Base-by-base conservation (phyloP, 345 rosid genomes). In the Salix viminalis region DNA sequence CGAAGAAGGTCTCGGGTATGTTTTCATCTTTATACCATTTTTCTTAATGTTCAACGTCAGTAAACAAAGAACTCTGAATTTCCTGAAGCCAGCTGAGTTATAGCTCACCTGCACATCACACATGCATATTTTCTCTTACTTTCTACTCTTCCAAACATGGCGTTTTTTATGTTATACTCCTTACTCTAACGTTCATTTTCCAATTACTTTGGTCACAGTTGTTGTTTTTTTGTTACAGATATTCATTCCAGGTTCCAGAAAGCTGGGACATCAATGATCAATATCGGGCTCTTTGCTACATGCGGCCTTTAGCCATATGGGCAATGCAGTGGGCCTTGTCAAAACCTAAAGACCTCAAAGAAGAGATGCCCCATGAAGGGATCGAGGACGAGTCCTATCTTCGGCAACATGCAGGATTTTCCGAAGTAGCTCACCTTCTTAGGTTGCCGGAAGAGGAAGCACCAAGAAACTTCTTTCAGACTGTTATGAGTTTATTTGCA, bases 231-330 rank as follows among this genome's bases (percentile, higher is more conserved):
- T 69, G 71, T 42, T 78, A 68, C 86, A 90, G 94, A 5, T 88
- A 87, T 70, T 83, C 93, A 16, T 92, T 92, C 70, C 97, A 92
- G 84, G 86, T 89, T 48, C 97, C 97, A 18, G 97, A 92, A 83
- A 86, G 82, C 16, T 90, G 97, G 97, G 89, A 79, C 83, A 82
- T 77, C 0, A 70, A 79, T 7, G 94, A 88, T 2, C 75, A 86
- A 65, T 92, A 69, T 50, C 84, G 97, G 56, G 87, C 90, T 36
- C 82, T 90, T 0, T 90, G 97, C 80, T 92, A 92, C 82, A 92
- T 92, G 97, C 69, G 97, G 46, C 97, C 97, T 0, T 77, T 92
- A 81, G 93, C 97, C 37, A 89, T 92, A 82, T 92, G 94, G 97
- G 94, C 79, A 18, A 92, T 90, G 86, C 97, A 92, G 21, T 89